Base-by-base conservation (phyloP, 2,329 filamentous ascomycete species). In the Davidsoniella neocaledoniae region DNA sequence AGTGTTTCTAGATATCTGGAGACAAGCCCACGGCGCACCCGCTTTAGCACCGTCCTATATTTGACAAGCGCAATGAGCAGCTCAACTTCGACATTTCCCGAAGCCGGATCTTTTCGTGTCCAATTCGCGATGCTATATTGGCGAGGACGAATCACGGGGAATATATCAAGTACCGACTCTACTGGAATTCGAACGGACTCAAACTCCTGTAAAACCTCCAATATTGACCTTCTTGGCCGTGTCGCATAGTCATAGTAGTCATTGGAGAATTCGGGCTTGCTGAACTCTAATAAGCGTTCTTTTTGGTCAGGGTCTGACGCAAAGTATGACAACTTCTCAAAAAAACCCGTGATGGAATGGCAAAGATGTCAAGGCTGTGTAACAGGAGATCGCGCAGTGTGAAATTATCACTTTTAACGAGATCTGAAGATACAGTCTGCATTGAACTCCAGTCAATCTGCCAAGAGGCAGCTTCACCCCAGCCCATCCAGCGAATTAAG, bases 211-310 rank as follows among this genome's bases (percentile, higher is more conserved):
- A 98, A 73, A 3, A 94, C 82, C 64, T 98, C 91, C 5, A 98
- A 69, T 51, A 96, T 94, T 52, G 84, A 93, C 33, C 91, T 81
- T 33, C 87, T 81, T 0, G 90, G 85, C 7, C 91, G 79, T 0
- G 88, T 88, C 1, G 91, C 91, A 61, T 98, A 98, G 65, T 98
- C 90, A 66, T 86, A 96, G 50, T 94, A 81, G 57, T 98, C 91
- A 57, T 96, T 87, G 5, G 90, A 77, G 57, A 81, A 85, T 43
- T 83, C 74, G 0, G 86, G 78, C 57, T 83, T 76, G 1, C 79
- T 80, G 58, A 98, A 91, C 60, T 98, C 91, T 7, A 82, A 64
- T 0, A 98, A 74, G 2, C 90, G 78, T 54, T 91, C 83, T 57
- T 77, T 79, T 58, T 98, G 90, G 58, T 79, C 77, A 2, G 68